Percentiles rank a stretch among this genome's conserved stretches.
Evolutionary conservation across 768 basidiomycete species (phyloP).

Genomic region (Crassisporium funariophilum): DNA sequence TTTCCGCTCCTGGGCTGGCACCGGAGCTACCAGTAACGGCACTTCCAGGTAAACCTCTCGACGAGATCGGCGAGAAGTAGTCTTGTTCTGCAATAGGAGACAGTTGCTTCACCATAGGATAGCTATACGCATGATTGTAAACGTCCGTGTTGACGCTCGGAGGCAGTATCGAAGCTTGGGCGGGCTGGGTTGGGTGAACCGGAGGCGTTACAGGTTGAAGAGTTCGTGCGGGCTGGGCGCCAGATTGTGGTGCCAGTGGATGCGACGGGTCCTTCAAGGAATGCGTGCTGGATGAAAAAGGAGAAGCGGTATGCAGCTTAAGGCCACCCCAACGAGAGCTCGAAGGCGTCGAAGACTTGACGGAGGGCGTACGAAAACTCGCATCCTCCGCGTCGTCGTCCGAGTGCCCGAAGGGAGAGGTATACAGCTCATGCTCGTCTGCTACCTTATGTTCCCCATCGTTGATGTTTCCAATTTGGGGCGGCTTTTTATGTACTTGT

Average conservation of each 20-base stretch:
- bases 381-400: constrained; percentile 6
- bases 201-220: no score
- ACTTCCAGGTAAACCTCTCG: constrained; percentile 12
- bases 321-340: background rate
- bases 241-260: background rate
- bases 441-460: constrained; percentile 21
- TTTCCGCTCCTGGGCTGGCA: constrained; percentile 19
- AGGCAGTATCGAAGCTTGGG: background rate
- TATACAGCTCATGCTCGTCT: constrained; percentile 18
- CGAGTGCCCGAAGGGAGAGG: constrained; percentile 18
- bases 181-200: no score
- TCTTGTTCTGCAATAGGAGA: constrained; percentile 71
- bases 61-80: constrained; percentile 51
- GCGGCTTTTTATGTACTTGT: no score
- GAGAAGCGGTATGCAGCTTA: constrained; percentile 2
- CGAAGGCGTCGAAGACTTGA: constrained; percentile 1
- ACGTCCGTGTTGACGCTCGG: constrained; percentile 30
- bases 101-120: constrained; percentile 50
- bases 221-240: no score
- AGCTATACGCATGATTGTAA: constrained; percentile 37
- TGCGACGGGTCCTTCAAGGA: no score
- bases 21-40: constrained; percentile 7
- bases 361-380: background rate
- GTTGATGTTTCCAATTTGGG: no score
- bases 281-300: constrained; percentile 6